phyloP scores from a whole-genome alignment of 2,329 filamentous ascomycete species.

The Colletotrichum phormii region DNA sequence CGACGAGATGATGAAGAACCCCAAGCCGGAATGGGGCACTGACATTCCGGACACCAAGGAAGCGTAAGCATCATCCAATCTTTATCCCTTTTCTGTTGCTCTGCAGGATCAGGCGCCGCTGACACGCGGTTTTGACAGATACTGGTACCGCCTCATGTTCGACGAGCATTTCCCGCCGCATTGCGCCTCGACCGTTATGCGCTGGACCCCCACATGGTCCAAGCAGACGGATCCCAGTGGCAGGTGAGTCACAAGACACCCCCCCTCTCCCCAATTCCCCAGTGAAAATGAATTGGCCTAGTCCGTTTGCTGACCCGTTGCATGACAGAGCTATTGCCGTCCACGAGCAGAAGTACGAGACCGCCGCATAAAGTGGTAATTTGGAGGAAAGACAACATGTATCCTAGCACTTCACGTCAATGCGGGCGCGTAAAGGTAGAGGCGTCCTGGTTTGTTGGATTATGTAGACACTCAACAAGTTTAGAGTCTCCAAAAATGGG shows the following conservation, averaged over 20 bases:
- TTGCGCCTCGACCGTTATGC: conserved; percentile 92
- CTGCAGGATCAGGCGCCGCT: conserved; percentile 37
- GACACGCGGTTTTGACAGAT: conserved; percentile 58
- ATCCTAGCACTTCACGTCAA: conserved; percentile 34
- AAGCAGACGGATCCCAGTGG: conserved; percentile 96
- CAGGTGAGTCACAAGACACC: conserved; percentile 66
- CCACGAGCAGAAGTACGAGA: conserved; percentile 80
- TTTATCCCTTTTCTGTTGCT: neutral
- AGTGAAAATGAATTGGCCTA: neutral
- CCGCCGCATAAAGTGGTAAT: conserved; percentile 50
- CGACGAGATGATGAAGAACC: conserved; percentile 98
- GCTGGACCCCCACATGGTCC: conserved; percentile 98
- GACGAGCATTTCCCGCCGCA: conserved; percentile 96
- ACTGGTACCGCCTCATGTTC: conserved; percentile 99
- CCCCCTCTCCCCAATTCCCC: neutral
- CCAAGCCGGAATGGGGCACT: conserved; percentile 93
- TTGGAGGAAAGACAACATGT: conserved; percentile 24
- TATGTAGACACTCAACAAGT: conserved; percentile 35
- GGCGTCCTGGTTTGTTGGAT: conserved; percentile 33
- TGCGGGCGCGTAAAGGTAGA: conserved; percentile 30
- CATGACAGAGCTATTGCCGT: conserved; percentile 76
- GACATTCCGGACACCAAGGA: conserved; percentile 98
- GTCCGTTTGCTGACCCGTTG: conserved; percentile 24
- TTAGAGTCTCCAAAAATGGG: conserved; percentile 21
- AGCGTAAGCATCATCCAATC: conserved; percentile 65